Evolutionary conservation across 225 moss, liverwort and hornwort genomes (phyloP).

Genomic region (Polytrichum commune): DNA sequence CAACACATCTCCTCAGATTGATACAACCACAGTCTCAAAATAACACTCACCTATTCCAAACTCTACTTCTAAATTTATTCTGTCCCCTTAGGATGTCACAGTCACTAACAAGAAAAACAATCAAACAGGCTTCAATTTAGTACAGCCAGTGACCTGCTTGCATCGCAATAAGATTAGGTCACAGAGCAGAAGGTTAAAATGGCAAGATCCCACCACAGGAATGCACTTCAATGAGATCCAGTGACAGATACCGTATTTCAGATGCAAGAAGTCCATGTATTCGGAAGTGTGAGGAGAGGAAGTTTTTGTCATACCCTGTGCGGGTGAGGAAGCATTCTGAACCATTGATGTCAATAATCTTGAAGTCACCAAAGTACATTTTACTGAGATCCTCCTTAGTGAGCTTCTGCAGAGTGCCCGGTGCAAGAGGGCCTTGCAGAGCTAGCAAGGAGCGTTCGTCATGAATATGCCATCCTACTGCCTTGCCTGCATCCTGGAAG

Average conservation of each 20-base stretch:
- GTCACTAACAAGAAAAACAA: background rate
- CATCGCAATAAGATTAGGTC: background rate
- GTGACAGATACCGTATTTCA: too few relatives aligned
- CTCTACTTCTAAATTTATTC: too few relatives aligned
- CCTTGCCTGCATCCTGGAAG: constrained; percentile 83
- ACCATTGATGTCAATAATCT: constrained; percentile 79
- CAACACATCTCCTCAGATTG: background rate
- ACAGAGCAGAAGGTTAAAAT: background rate
- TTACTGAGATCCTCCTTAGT: constrained; percentile 85
- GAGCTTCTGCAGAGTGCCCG: constrained; percentile 69
- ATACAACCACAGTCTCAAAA: background rate
- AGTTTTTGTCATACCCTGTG: constrained; percentile 53
- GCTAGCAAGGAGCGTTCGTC: constrained; percentile 92
- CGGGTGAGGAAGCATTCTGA: constrained; percentile 84
- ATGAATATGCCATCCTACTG: constrained; percentile 98
- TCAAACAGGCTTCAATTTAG: background rate
- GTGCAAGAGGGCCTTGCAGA: constrained; percentile 81
- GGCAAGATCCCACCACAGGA: background rate
- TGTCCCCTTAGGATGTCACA: background rate
- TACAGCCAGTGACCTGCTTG: too few relatives aligned
- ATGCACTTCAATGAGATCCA: too few relatives aligned
- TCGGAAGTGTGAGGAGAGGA: too few relatives aligned
- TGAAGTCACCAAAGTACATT: constrained; percentile 88
- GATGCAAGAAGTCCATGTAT: too few relatives aligned
- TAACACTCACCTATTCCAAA: background rate